Conservation (phyloP, 768 basidiomycete species). For the Tricholoma furcatifolium region DNA sequence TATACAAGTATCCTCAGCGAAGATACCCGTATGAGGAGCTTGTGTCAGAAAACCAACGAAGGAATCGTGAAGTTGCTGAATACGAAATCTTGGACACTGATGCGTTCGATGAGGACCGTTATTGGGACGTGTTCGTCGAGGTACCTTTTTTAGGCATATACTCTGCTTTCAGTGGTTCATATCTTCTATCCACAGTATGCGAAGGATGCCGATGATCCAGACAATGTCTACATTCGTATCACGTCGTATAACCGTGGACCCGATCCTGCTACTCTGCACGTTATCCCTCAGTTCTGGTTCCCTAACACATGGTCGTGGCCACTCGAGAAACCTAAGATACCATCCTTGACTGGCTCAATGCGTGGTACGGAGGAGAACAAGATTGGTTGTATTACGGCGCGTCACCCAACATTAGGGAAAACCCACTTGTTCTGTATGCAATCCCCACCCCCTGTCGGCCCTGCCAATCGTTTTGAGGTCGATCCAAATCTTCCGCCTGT, state of each 20-base stretch:
- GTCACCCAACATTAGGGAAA: conserved; percentile 73
- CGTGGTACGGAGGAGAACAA: conserved; percentile 40
- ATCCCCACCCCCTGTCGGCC: conserved; percentile 86
- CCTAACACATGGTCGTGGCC: conserved; percentile 99
- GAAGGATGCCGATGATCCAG: conserved; percentile 90
- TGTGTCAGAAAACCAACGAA: conserved; percentile 77
- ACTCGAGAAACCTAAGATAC: conserved; percentile 61
- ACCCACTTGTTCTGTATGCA: conserved; percentile 87
- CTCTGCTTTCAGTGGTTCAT: conserved; percentile 3
- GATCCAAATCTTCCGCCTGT: conserved; percentile 68
- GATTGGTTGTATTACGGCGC: conserved; percentile 63
- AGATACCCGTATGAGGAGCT: conserved; percentile 93
- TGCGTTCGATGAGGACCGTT: conserved; percentile 86
- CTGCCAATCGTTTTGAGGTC: conserved; percentile 59
- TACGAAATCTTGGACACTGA: conserved; percentile 95
- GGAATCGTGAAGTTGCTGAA: conserved; percentile 84
- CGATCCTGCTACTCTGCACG: conserved; percentile 89
- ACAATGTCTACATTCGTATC: conserved; percentile 89
- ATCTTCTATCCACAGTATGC: conserved; percentile 67
- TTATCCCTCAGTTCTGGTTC: conserved; percentile 96
- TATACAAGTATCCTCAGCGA: conserved; percentile 98
- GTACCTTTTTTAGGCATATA: conserved; percentile 40
- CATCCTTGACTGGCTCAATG: conserved; percentile 55
- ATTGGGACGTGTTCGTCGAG: conserved; percentile 99
- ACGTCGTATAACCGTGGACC: conserved; percentile 97